phyloP scores from a whole-genome alignment of 2,329 filamentous ascomycete species.

The Lachnellula occidentalis region DNA sequence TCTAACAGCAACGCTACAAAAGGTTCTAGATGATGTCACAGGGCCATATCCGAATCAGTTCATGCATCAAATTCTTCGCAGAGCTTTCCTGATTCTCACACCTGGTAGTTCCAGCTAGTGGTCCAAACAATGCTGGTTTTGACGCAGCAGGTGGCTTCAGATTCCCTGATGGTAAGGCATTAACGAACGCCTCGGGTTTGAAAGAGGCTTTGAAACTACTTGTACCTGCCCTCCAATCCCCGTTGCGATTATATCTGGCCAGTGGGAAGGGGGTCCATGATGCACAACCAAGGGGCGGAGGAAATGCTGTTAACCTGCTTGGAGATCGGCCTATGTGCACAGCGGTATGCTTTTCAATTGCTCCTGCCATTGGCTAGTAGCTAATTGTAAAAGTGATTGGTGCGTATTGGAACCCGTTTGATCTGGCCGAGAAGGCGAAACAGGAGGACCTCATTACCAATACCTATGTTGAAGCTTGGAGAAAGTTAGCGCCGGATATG shows the following conservation, averaged over 20 bases:
- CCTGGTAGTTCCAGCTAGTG: slow-evolving; percentile 26
- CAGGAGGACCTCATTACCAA: slow-evolving; percentile 12
- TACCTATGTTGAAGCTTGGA: slow-evolving; percentile 14
- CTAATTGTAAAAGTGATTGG: background rate
- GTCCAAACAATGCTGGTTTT: slow-evolving; percentile 37
- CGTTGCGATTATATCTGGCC: slow-evolving; percentile 37
- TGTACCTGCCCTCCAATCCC: slow-evolving; percentile 23
- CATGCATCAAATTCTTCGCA: slow-evolving; percentile 2
- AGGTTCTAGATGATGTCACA: slow-evolving; percentile 35
- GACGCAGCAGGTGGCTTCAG: slow-evolving; percentile 39
- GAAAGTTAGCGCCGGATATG: slow-evolving; percentile 22
- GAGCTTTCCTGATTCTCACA: slow-evolving; percentile 20
- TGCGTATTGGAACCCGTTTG: slow-evolving; percentile 13
- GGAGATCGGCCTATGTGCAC: slow-evolving; percentile 42
- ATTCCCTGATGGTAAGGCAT: slow-evolving; percentile 35
- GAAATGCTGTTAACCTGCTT: slow-evolving; percentile 45
- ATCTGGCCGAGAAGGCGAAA: slow-evolving; percentile 4
- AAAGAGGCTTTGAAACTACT: slow-evolving; percentile 35
- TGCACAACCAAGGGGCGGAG: slow-evolving; percentile 39
- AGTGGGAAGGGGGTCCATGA: slow-evolving; percentile 40
- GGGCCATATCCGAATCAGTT: slow-evolving; percentile 28
- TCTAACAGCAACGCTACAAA: slow-evolving; percentile 28
- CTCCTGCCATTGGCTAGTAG: background rate
- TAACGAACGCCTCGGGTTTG: slow-evolving; percentile 35
- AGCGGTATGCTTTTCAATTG: slow-evolving; percentile 31